Percentiles rank a stretch among this genome's conserved stretches.
phyloP scores from a whole-genome alignment of 2,329 filamentous ascomycete genomes.

The Dactylellina leptospora region DNA sequence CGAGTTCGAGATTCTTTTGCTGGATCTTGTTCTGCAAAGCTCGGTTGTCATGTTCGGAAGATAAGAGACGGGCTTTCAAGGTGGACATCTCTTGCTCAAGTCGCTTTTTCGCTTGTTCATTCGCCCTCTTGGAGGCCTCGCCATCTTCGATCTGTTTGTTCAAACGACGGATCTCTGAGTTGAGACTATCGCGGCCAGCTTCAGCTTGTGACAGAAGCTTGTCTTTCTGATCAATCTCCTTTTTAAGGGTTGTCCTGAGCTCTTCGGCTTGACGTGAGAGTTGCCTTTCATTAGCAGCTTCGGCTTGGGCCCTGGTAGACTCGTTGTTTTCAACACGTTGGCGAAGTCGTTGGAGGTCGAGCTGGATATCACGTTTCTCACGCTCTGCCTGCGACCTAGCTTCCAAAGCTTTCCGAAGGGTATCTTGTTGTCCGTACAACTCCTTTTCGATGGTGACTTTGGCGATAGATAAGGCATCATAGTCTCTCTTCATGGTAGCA shows the following conservation, averaged over 20 bases:
- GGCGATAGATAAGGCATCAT: slow-evolving; percentile 83
- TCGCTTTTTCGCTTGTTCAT: slow-evolving; percentile 70
- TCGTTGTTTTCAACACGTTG: slow-evolving; percentile 85
- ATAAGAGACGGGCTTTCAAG: slow-evolving; percentile 84
- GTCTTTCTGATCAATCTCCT: slow-evolving; percentile 81
- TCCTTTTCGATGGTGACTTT: slow-evolving; percentile 99
- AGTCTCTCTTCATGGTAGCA: slow-evolving; percentile 82
- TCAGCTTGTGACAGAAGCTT: slow-evolving; percentile 81
- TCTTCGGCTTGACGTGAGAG: slow-evolving; percentile 81
- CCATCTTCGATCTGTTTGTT: slow-evolving; percentile 88
- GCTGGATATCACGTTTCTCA: slow-evolving; percentile 87
- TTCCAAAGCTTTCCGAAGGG: slow-evolving; percentile 83
- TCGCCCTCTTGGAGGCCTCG: slow-evolving; percentile 75
- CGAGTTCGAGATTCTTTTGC: slow-evolving; percentile 96
- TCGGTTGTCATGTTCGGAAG: slow-evolving; percentile 95
- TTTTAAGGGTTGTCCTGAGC: slow-evolving; percentile 77
- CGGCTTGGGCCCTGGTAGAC: slow-evolving; percentile 82
- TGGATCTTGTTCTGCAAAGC: slow-evolving; percentile 96
- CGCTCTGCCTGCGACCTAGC: slow-evolving; percentile 80
- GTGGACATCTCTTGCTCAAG: slow-evolving; percentile 90
- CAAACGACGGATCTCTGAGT: slow-evolving; percentile 81
- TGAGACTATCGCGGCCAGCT: slow-evolving; percentile 77
- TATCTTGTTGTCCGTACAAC: slow-evolving; percentile 93
- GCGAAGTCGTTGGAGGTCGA: slow-evolving; percentile 82
- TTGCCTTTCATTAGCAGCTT: slow-evolving; percentile 79